Base-by-base conservation (phyloP, 345 rosid species). In the Linum trigynum region DNA sequence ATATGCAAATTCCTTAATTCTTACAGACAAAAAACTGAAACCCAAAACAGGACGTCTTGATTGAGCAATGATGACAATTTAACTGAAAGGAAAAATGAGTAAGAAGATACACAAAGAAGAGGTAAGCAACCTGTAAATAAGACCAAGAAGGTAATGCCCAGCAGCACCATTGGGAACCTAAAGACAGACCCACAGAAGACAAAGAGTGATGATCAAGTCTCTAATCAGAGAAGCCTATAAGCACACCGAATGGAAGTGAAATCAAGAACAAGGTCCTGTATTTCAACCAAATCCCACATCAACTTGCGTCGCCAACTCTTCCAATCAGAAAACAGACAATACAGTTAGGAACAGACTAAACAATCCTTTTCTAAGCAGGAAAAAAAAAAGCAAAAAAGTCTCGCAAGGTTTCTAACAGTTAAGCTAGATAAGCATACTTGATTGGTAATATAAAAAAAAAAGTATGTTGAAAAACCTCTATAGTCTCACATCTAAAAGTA, bases 131-230 rank as follows among this genome's bases (percentile, higher is more conserved):
- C 95, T 91, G 86, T 87, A 86, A 72, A 94, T 78, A 71, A 91
- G 95, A 66, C 99, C 99, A 72, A 94, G 96, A 71, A 94, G 97
- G 76, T 86, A 94, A 78, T 88, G 97, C 70, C 99, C 97, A 42
- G 97, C 84, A 61, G 97, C 99, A 65, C 96, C 92, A 76, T 94
- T 88, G 36, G 99, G 99, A 69, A 94, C 82, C 99, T 94, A 72
- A 23, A 23, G 32, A 23, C 32, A 23, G 32, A 23, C 32, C 32
- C 72, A 72, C 12, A 77, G 48, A 65, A 59, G 17, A 65, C 16
- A 67, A 37, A 56, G 5, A 39, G 41, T 14, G n/a, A 53, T 57
- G 50, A 74, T 6, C 55, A 72, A 64, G 64, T 50, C 64, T 45
- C 42, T 12, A n/a, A 57, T 56, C 53, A 14, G 53, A 37, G 16